Evolutionary conservation across 2,329 filamentous ascomycete genomes (phyloP).

Genomic region (Nemania bipapillata): DNA sequence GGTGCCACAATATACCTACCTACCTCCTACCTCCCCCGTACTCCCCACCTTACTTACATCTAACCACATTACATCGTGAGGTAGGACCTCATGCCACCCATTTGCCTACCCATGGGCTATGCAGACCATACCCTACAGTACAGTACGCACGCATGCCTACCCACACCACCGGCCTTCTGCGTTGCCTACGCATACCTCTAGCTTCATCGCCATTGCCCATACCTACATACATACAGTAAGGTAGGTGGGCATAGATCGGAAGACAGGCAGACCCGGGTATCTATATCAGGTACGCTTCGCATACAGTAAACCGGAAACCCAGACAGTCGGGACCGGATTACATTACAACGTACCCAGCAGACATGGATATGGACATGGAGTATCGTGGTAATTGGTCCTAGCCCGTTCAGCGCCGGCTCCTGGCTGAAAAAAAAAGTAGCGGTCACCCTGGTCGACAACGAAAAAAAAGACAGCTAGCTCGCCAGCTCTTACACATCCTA

Average conservation of each 20-base stretch:
- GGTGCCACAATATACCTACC: neutral
- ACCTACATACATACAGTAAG: neutral
- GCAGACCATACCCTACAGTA: too few species aligned
- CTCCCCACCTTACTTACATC: too few species aligned
- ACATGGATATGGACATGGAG: neutral
- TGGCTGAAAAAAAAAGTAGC: slow-evolving; percentile 4
- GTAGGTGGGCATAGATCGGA: too few species aligned
- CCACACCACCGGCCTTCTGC: too few species aligned
- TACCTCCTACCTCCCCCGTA: too few species aligned
- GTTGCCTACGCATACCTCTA: too few species aligned
- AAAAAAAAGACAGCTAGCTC: neutral
- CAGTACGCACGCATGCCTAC: too few species aligned
- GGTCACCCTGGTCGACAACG: neutral
- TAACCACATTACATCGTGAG: neutral
- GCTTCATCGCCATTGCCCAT: neutral
- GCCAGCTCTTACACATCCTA: neutral
- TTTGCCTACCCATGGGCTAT: too few species aligned
- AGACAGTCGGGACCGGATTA: neutral
- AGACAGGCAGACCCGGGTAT: neutral
- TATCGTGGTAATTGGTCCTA: neutral
- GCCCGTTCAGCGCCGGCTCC: neutral
- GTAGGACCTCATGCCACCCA: too few species aligned
- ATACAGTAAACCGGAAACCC: neutral
- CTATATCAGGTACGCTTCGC: neutral
- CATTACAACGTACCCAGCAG: neutral